A percentile compares a stretch with the other conserved stretches of the same genome.
These are phyloP conservation scores for Scheffersomyces lignosus DNA, from an alignment of 805 yeast species.

Conservation along the genomic window DNA sequence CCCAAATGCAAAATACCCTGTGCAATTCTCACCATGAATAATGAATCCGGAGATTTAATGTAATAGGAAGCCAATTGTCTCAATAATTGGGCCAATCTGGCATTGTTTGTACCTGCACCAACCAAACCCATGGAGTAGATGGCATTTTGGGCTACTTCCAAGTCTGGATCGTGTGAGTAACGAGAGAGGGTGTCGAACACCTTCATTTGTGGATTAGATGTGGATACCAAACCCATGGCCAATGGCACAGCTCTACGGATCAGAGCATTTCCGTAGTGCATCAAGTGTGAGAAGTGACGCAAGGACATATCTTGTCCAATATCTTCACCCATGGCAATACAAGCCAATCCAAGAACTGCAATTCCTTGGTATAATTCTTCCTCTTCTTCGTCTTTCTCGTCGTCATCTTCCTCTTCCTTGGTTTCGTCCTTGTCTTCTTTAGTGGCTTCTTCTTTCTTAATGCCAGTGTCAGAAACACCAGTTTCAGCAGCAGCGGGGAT, in stretches of 20 bases:
- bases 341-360: constrained; percentile 92
- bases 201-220: constrained; percentile 94
- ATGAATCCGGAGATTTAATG: constrained; percentile 82
- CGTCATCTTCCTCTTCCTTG: constrained; percentile 27
- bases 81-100: constrained; percentile 92
- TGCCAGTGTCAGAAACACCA: too few relatives aligned
- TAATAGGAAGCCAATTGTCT: constrained; percentile 95
- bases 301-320: constrained; percentile 97
- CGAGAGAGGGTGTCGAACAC: constrained; percentile 95
- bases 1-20: constrained; percentile 95
- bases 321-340: constrained; percentile 96
- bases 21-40: constrained; percentile 90
- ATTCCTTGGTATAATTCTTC: constrained; percentile 74
- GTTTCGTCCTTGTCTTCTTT: constrained; percentile 31
- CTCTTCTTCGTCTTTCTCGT: constrained; percentile 36
- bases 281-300: constrained; percentile 94
- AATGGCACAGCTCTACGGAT: constrained; percentile 94
- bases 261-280: constrained; percentile 94
- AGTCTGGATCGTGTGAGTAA: constrained; percentile 92
- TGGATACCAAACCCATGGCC: constrained; percentile 95
- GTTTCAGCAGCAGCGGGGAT: constrained; percentile 24
- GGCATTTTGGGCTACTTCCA: constrained; percentile 92
- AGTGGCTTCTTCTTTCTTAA: constrained; percentile 14
- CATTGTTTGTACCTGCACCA: constrained; percentile 98
- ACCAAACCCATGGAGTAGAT: constrained; percentile 96